Evolutionary conservation across 164 flowering plant species (phyloP), one percentile per base, ranked within the genome.

Genomic region (Amborella trichopoda): DNA sequence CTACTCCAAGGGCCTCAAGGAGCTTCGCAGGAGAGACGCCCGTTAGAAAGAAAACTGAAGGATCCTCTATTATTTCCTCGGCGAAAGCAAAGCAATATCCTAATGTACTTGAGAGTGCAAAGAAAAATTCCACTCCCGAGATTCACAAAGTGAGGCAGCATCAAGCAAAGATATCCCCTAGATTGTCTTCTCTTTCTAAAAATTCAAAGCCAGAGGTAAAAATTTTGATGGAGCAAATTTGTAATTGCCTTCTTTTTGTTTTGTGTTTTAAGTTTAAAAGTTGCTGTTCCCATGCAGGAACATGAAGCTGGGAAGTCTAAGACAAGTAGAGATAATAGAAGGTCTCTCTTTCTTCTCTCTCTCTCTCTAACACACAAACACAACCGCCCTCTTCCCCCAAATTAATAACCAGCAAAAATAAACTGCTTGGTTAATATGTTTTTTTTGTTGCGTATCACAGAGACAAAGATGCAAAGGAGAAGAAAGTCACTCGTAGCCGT

Each of bases 161-260:
- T 9, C 41, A 18, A 16, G 11, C 17, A 38, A 38, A n/a, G 11
- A 38, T 38, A 38, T 38, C 17, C 11, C 6, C 41, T 22, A 38
- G 6, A 38, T 9, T 4, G 25, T 32, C 5, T 23, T 19, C 63
- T 41, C 22, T 16, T 0, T 42, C 40, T 18, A 68, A 48, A 54
- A 44, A 55, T 38, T 20, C 49, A 41, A 72, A 57, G 50, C 26
- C 52, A 39, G 69, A 64, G 77, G 84, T 71, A 47, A 52, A 53
- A 25, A 17, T 37, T 28, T 38, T 9, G 16, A 37, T n/a, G n/a
- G n/a, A n/a, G n/a, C n/a, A n/a, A n/a, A n/a, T n/a, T n/a, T n/a
- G n/a, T n/a, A n/a, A n/a, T n/a, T n/a, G n/a, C n/a, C n/a, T n/a
- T n/a, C n/a, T n/a, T n/a, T n/a, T n/a, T n/a, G n/a, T 20, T 20